Base-by-base conservation (phyloP, 148 eudicot genomes). In the Cornus florida region DNA sequence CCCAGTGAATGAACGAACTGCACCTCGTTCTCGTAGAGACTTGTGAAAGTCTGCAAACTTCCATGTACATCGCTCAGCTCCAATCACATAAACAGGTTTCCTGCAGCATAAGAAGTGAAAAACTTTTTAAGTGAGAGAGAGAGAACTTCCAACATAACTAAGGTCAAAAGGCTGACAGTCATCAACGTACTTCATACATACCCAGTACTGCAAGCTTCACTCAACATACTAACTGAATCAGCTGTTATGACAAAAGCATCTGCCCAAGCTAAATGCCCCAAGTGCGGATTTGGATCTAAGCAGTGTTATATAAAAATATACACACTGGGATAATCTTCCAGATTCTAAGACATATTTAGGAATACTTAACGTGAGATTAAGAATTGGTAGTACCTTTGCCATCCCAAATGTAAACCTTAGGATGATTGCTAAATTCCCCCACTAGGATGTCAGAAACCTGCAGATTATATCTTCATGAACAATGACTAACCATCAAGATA, bases 201-300 rank as follows among this genome's bases (percentile, higher is more conserved):
- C 98, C 98, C 98, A 4, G 97, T 93, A 79, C 93, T 93, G 87
- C 97, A 93, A 80, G 93, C 95, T 82, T 94, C 97, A 38, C 98
- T 89, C 83, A 94, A 77, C 98, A 94, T 94, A 79, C 98, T 94
- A 69, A 94, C 83, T 69, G 96, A 92, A 85, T 94, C 97, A 78
- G 94, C 97, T 41, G 98, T 92, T 75, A 94, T 79, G 62, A 92
- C 87, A 82, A 92, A 92, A 77, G 94, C 98, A 86, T 92, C 94
- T 0, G 94, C 98, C 92, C 90, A 94, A 78, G 98, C 98, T 10
- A 94, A 88, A 88, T 94, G 88, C 77, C 98, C 96, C 87, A 92
- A 81, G 84, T 94, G 98, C 48, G 97, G 98, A 82, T 94, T 94
- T 81, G 92, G 97, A 73, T 86, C 98, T 91, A 69, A 48, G 56